Base-by-base conservation (phyloP, 345 rosid genomes). In the Linum lewisii region DNA sequence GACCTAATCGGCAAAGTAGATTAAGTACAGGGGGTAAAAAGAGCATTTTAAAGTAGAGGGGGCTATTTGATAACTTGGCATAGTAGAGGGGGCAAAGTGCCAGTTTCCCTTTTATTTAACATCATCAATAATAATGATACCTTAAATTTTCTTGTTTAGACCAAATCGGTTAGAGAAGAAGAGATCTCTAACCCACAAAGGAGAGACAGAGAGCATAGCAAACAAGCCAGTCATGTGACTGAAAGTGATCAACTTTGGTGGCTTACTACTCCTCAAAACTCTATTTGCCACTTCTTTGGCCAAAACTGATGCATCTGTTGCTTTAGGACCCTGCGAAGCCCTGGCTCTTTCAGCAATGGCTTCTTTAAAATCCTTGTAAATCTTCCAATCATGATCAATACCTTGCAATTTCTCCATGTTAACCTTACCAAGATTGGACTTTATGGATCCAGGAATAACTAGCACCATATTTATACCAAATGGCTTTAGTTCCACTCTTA, bases 151-250 rank as follows among this genome's bases (percentile, higher is more conserved):
- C 38, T 62, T 78, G 42, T 73, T 71, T 3, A 79, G 36, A 5
- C 61, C 44, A 54, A 82, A 82, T 26, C 80, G 77, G 7, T 61
- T 72, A 0, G 83, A 44, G 45, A 80, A 80, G 71, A 82, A 85
- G 58, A 70, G 44, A 56, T 82, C 92, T 75, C 80, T 75, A 51
- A 62, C 78, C 92, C 88, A 80, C 24, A 79, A 66, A 4, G 88
- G 88, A 58, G 88, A 82, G 71, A 75, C 77, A 4, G 80, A 75
- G 63, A 85, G 81, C 58, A 65, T 16, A n/a, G 77, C 60, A 57
- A 80, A 82, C 73, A 85, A 66, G 23, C 84, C 71, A 50, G 81
- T 75, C 92, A 82, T 77, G 59, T 79, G 81, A 16, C 87, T 85
- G 60, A 75, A 82, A 0, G 74, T 66, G 16, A 82, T 75, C 63